These are phyloP conservation scores for Daldinia eschscholtzii DNA, from an alignment of 2,329 filamentous ascomycete genomes.

Conservation along the genomic window DNA sequence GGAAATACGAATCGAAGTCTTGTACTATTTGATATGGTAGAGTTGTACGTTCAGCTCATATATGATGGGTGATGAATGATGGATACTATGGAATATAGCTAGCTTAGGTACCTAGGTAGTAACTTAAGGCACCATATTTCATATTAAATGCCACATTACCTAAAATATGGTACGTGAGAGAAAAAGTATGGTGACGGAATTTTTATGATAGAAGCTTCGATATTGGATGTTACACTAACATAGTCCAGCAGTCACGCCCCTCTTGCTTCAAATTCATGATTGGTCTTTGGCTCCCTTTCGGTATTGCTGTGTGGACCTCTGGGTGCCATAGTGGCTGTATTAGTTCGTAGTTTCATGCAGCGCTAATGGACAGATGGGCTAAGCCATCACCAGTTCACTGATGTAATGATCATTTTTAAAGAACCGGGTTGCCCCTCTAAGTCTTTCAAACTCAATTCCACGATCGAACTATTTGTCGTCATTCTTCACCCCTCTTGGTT, in stretches of 20 bases:
- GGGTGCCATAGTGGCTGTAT: slow-evolving; percentile 27
- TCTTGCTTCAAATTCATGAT: slow-evolving; percentile 12
- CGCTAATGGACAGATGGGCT: slow-evolving; percentile 20
- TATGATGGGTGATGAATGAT: background rate
- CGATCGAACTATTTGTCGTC: slow-evolving; percentile 11
- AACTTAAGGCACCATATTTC: background rate
- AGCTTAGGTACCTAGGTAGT: too few species aligned
- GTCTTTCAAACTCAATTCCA: slow-evolving; percentile 33
- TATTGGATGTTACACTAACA: slow-evolving; percentile 19
- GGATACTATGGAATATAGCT: background rate
- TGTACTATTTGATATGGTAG: background rate
- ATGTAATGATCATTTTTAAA: slow-evolving; percentile 37
- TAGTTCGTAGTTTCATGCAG: slow-evolving; percentile 2
- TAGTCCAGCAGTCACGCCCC: slow-evolving; percentile 12
- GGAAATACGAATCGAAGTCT: background rate
- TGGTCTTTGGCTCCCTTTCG: slow-evolving; percentile 20
- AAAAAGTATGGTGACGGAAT: slow-evolving; percentile 7
- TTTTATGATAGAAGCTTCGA: slow-evolving; percentile 3
- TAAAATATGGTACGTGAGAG: background rate
- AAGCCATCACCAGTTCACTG: slow-evolving; percentile 37
- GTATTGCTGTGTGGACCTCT: slow-evolving; percentile 22
- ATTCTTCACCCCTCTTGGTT: slow-evolving; percentile 3
- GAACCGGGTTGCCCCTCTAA: slow-evolving; percentile 35
- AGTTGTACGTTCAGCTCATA: background rate
- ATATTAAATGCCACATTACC: background rate